These are phyloP conservation scores for Mycena filopes DNA, from an alignment of 768 basidiomycete species.

Conservation along the genomic window DNA sequence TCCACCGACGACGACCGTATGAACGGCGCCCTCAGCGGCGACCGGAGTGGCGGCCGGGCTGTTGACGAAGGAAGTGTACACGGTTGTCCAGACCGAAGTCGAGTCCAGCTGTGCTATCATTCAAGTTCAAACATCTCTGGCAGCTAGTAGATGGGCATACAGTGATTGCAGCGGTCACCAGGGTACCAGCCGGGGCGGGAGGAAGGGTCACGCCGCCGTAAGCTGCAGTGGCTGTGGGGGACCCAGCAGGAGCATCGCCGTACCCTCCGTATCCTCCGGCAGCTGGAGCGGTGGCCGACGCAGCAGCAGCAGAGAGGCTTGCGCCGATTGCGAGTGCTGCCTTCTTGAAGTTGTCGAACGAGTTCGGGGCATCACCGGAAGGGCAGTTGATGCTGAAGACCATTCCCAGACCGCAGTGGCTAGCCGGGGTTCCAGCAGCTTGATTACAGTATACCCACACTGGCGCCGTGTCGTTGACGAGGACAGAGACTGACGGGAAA, in stretches of 20 bases:
- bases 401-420: slow-evolving; percentile 74
- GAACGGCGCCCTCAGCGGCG: slow-evolving; percentile 55
- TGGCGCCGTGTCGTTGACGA: slow-evolving; percentile 55
- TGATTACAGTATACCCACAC: slow-evolving; percentile 72
- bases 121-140: background rate
- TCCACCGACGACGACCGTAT: slow-evolving; percentile 68
- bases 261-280: slow-evolving; percentile 29
- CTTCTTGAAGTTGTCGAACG: slow-evolving; percentile 70
- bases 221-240: slow-evolving; percentile 51
- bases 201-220: slow-evolving; percentile 64
- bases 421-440: slow-evolving; percentile 56
- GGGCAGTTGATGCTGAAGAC: slow-evolving; percentile 76
- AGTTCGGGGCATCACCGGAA: slow-evolving; percentile 61
- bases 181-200: slow-evolving; percentile 53
- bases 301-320: slow-evolving; percentile 55
- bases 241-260: slow-evolving; percentile 23
- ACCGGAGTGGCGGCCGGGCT: slow-evolving; percentile 66
- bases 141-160: slow-evolving; percentile 34
- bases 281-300: slow-evolving; percentile 45
- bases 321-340: slow-evolving; percentile 66
- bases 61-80: slow-evolving; percentile 64
- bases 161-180: slow-evolving; percentile 62
- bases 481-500: slow-evolving; percentile 64
- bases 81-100: slow-evolving; percentile 62
- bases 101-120: slow-evolving; percentile 21